phyloP scores from a whole-genome alignment of 2,329 filamentous ascomycete species.

The Trichoderma sp. region DNA sequence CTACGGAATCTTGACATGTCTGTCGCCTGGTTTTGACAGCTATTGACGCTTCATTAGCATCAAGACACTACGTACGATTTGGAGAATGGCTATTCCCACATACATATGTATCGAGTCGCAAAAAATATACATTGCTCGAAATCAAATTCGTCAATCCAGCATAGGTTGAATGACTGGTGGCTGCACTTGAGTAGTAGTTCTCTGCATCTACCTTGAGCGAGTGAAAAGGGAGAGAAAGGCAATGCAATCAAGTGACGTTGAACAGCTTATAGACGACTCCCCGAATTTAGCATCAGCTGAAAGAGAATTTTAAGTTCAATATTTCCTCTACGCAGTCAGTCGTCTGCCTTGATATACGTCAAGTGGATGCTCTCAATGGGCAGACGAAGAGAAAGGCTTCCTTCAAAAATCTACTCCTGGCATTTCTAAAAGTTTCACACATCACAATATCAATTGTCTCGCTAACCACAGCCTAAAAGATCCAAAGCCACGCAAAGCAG shows the following conservation, averaged over 20 bases:
- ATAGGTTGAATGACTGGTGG: not conserved
- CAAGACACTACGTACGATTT: not conserved
- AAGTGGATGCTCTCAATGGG: not conserved
- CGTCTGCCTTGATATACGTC: not conserved
- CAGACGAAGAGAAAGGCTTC: not conserved
- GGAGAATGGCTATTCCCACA: too few relatives aligned
- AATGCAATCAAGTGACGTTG: not conserved
- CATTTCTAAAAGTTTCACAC: not conserved
- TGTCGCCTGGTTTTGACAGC: not conserved
- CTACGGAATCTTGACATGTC: not conserved
- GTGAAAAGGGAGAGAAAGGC: not conserved
- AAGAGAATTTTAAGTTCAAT: not conserved
- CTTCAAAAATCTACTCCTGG: too few relatives aligned
- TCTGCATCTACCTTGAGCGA: not conserved
- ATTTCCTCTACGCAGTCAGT: not conserved
- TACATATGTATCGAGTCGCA: not conserved
- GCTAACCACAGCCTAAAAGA: not conserved
- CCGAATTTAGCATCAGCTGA: not conserved
- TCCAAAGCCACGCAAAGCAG: not conserved
- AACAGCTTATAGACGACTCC: not conserved
- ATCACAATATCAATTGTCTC: not conserved
- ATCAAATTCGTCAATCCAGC: not conserved
- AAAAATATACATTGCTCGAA: not conserved
- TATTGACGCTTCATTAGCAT: not conserved
- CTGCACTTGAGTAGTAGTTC: not conserved